Percentiles rank a stretch among this genome's conserved stretches.
Evolutionary conservation across 2,329 filamentous ascomycete genomes (phyloP).

Genomic region (Gaeumannomyces tritici): DNA sequence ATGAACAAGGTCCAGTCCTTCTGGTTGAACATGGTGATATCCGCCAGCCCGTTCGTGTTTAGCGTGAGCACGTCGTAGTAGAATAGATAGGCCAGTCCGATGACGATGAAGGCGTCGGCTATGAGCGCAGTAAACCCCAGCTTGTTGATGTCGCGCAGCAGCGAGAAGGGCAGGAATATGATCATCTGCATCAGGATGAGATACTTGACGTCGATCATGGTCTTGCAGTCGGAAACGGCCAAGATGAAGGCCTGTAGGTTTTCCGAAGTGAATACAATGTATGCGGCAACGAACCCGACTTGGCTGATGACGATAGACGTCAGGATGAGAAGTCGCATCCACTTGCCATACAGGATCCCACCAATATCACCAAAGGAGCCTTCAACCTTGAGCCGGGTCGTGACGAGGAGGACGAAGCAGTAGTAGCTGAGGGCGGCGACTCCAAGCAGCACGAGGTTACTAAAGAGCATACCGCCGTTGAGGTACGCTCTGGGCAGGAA

Average conservation of each 20-base stretch:
- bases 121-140: constrained; percentile 90
- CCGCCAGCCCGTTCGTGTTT: constrained; percentile 62
- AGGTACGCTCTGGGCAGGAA: constrained; percentile 89
- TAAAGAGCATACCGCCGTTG: constrained; percentile 96
- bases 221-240: constrained; percentile 81
- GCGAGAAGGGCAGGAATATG: constrained; percentile 86
- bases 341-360: constrained; percentile 79
- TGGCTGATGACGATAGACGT: constrained; percentile 91
- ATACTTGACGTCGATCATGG: constrained; percentile 75
- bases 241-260: constrained; percentile 92
- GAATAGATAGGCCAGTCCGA: constrained; percentile 87
- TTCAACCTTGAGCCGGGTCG: constrained; percentile 73
- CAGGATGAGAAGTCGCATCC: constrained; percentile 82
- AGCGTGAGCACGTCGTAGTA: constrained; percentile 91
- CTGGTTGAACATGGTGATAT: constrained; percentile 84
- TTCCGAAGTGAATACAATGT: constrained; percentile 94
- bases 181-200: constrained; percentile 93
- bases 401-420: constrained; percentile 90
- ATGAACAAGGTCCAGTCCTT: constrained; percentile 96
- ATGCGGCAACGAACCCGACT: constrained; percentile 87
- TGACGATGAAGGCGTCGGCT: constrained; percentile 87
- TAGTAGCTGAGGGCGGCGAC: constrained; percentile 89
- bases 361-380: constrained; percentile 98
- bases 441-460: constrained; percentile 76
- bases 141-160: constrained; percentile 95